Base-by-base conservation (phyloP, 768 basidiomycete genomes). In the Tephrocybe sp. region DNA sequence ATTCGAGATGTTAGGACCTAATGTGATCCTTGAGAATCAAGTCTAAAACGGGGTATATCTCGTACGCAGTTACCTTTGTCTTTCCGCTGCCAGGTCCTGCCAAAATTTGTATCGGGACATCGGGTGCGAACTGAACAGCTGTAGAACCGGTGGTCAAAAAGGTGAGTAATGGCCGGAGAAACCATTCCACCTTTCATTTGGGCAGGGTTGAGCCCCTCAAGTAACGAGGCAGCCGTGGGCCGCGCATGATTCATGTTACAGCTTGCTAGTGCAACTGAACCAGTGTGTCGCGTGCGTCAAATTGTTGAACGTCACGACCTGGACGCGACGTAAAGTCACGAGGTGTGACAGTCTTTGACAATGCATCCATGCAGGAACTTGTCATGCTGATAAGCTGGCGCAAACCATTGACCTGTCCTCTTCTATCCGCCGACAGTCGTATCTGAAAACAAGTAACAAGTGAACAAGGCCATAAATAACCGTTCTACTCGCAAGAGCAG, bases 31-130 rank as follows among this genome's bases (percentile, higher is more conserved):
- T 21, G 38, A 20, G 4, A 21, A 6, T 39, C 10, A 21, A 20
- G 12, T 21, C 3, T 21, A 5, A 39, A 12, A 20, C n/a, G 38
- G 20, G 12, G 20, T 6, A 39, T 6, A n/a, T 39, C 8, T 39
- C 20, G n/a, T 39, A 9, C 34, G n/a, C 5, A 21, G 8, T 20
- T 54, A 72, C 84, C 66, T 79, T 85, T 0, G 85, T 87, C 64
- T 87, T 87, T 26, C 88, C 89, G 59, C 87, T 79, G 0, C 79
- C 80, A 10, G 90, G 90, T 7, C 90, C 90, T 38, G 90, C 90
- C 1, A 93, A 73, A 37, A 93, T 89, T 65, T 93, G 90, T 3
- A 91, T 67, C 1, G 89, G 85, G 32, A 76, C 65, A n/a, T 73
- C 56, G 9, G 85, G 85, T 2, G 78, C 70, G 63, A 86, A 83